Evolutionary conservation across 768 basidiomycete genomes (phyloP), one percentile per base, ranked within the genome.

Genomic region (Mrakia gelida): DNA sequence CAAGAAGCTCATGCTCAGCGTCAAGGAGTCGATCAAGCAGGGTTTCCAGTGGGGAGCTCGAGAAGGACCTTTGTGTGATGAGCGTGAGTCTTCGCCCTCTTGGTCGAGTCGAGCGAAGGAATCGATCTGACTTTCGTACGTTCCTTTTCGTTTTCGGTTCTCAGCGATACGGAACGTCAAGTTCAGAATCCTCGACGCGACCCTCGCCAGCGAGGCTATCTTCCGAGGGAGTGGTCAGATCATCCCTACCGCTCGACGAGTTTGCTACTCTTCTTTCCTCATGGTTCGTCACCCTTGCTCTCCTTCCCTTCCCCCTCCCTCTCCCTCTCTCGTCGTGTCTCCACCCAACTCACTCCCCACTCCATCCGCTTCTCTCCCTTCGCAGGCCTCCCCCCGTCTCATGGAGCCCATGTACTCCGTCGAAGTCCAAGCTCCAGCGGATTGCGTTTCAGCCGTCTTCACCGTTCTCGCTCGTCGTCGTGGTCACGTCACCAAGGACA

Each of bases 31-130:
- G 80, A 91, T 99, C 82, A 98, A 94, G 86, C 97, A 99, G 85
- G 97, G 97, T 52, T 99, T 99, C 90, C 97, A 97, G 83, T 98
- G 97, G 97, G 97, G 94, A 71, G 91, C 96, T 70, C 89, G 97
- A 71, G 97, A 99, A 87, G 97, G 97, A 10, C 97, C 97, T 56
- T 83, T 99, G 59, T 98, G 97, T 82, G 97, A 99, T 83, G 97
- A 99, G 85, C 97, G 96, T 98, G 82, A 89, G 96, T 90, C 34
- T 10, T 63, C 32, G n/a, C 13, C 16, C 54, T 65, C n/a, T 9
- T 56, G 63, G 26, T 67, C 13, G 2, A 4, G 1, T 54, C 43
- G 71, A n/a, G 73, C 28, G 34, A 16, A 18, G 26, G 15, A 9
- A 52, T 16, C 49, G 18, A n/a, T 15, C 73, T 74, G 73, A 41